A percentile compares a stretch with the other conserved stretches of the same genome.
These are phyloP conservation scores for Yamadazyma triangularis DNA, from an alignment of 1,139 yeast species.

Conservation along the genomic window DNA sequence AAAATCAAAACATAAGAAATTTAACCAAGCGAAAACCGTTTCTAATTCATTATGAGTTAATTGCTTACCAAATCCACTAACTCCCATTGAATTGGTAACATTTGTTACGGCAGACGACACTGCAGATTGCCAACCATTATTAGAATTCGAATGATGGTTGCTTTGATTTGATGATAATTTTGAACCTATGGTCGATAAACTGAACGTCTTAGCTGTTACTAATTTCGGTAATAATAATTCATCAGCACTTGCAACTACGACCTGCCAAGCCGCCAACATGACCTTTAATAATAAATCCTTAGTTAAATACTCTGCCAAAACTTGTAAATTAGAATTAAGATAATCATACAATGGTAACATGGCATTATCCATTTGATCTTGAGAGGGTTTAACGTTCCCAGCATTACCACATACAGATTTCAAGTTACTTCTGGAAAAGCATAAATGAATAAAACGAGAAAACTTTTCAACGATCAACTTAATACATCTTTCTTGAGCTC, in stretches of 20 bases:
- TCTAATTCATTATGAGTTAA: slow-evolving; percentile 61
- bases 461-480: slow-evolving; percentile 65
- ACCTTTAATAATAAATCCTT: slow-evolving; percentile 57
- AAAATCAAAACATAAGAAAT: slow-evolving; percentile 61
- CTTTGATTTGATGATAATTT: slow-evolving; percentile 11
- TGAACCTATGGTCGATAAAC: slow-evolving; percentile 19
- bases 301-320: slow-evolving; percentile 61
- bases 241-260: slow-evolving; percentile 62
- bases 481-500: slow-evolving; percentile 62
- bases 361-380: slow-evolving; percentile 59
- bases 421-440: slow-evolving; percentile 44
- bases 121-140: slow-evolving; percentile 44
- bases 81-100: slow-evolving; percentile 38
- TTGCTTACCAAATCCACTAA: slow-evolving; percentile 50
- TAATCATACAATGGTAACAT: slow-evolving; percentile 74
- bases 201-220: slow-evolving; percentile 49
- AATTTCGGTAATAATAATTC: slow-evolving; percentile 66
- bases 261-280: slow-evolving; percentile 75
- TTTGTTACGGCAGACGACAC: slow-evolving; percentile 48
- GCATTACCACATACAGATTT: slow-evolving; percentile 49
- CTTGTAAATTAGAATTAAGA: slow-evolving; percentile 63
- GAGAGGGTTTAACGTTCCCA: slow-evolving; percentile 43
- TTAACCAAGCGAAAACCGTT: slow-evolving; percentile 68
- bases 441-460: slow-evolving; percentile 35
- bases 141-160: slow-evolving; percentile 4